phyloP scores from a whole-genome alignment of 2,329 filamentous ascomycete species.

The Talaromyces sp. region DNA sequence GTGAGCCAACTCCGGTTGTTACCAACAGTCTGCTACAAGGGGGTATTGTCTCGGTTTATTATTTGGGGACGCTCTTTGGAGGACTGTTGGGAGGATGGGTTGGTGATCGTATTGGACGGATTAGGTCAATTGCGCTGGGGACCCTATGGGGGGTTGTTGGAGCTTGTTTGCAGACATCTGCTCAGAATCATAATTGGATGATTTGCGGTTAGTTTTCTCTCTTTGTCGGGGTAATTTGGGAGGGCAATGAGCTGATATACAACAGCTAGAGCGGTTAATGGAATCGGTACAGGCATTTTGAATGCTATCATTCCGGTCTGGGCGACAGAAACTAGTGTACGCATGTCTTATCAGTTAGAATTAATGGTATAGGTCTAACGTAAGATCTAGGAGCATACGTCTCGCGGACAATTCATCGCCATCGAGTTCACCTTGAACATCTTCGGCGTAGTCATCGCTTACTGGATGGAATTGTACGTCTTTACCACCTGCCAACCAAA shows the following conservation, averaged over 20 bases:
- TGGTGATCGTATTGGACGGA: slow-evolving; percentile 58
- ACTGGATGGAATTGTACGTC: slow-evolving; percentile 54
- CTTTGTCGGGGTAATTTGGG: neutral
- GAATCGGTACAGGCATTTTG: slow-evolving; percentile 63
- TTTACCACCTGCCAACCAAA: too few species aligned
- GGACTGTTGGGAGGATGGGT: slow-evolving; percentile 59
- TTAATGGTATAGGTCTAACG: neutral
- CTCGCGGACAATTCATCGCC: slow-evolving; percentile 63
- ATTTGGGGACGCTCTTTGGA: slow-evolving; percentile 60
- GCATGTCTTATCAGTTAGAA: neutral
- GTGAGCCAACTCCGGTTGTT: slow-evolving; percentile 48
- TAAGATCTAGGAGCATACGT: slow-evolving; percentile 52
- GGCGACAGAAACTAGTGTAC: slow-evolving; percentile 57
- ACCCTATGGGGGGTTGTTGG: slow-evolving; percentile 56
- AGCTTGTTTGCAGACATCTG: slow-evolving; percentile 60
- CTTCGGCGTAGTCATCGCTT: slow-evolving; percentile 60
- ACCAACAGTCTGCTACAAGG: slow-evolving; percentile 58
- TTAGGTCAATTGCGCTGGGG: slow-evolving; percentile 59
- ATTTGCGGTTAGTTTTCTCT: slow-evolving; percentile 51
- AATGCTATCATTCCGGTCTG: slow-evolving; percentile 68
- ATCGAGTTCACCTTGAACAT: slow-evolving; percentile 72
- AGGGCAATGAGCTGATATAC: neutral
- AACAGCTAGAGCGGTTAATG: slow-evolving; percentile 55
- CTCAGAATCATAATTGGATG: slow-evolving; percentile 65
- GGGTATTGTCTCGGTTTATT: slow-evolving; percentile 56